Evolutionary conservation across 495 filamentous ascomycete genomes (phyloP).

Genomic region (Neurospora pannonica): DNA sequence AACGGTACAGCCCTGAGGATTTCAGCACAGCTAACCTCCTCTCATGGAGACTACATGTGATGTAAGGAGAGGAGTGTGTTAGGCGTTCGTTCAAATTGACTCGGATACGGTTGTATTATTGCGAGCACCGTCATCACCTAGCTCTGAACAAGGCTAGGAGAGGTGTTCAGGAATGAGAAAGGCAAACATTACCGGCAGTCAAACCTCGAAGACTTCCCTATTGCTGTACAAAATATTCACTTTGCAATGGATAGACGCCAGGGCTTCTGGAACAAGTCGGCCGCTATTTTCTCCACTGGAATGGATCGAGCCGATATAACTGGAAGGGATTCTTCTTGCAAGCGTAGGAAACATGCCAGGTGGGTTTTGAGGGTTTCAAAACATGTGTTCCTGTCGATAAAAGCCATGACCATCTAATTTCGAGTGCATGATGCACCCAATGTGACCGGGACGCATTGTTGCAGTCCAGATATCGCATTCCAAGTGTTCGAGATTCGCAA

Average conservation of each 20-base stretch:
- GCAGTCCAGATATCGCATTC: not conserved
- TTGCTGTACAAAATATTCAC: not conserved
- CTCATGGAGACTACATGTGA: not conserved
- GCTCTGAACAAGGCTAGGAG: not conserved
- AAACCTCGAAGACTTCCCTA: not conserved
- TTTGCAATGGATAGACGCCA: not conserved
- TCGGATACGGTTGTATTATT: not conserved
- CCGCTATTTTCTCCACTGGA: not conserved
- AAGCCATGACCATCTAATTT: not conserved
- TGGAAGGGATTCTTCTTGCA: not conserved
- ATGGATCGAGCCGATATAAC: not conserved
- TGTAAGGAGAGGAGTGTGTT: not conserved
- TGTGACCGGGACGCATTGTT: not conserved
- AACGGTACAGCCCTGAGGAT: not conserved
- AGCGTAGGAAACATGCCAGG: not conserved
- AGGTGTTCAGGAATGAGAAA: not conserved
- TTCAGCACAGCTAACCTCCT: not conserved
- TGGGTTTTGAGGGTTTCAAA: not conserved
- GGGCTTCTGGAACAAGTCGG: not conserved
- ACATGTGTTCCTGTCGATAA: not conserved
- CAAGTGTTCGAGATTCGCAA: not conserved
- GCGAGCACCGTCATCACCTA: not conserved
- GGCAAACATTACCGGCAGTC: not conserved
- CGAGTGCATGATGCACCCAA: not conserved
- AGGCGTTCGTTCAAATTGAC: not conserved